Evolutionary conservation across 176 grass and related monocot genomes (phyloP).

Genomic region (Eremochloa ophiuroides): DNA sequence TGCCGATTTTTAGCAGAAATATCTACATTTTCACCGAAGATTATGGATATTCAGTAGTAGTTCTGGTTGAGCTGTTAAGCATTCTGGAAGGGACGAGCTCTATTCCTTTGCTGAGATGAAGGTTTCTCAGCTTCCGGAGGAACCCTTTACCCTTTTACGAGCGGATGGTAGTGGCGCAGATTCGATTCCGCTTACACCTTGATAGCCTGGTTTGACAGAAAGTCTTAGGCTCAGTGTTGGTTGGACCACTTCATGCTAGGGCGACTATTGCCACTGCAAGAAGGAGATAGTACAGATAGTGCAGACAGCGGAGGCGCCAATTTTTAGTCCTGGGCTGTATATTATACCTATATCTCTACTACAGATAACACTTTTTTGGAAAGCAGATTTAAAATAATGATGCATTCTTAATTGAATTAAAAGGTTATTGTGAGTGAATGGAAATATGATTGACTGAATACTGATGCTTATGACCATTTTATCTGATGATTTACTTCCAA

Average conservation of each 20-base stretch:
- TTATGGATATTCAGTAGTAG: neutral
- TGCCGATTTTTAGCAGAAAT: neutral
- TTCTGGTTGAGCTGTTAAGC: constrained; percentile 3
- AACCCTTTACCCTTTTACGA: neutral
- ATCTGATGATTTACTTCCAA: constrained; percentile 12
- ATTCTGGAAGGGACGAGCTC: neutral
- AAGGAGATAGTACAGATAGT: neutral
- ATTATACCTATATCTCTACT: neutral
- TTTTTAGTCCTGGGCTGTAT: neutral
- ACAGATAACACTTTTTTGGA: neutral
- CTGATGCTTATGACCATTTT: neutral
- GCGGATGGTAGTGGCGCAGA: neutral
- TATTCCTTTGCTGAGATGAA: neutral
- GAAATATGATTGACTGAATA: constrained; percentile 6
- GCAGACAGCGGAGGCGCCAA: neutral
- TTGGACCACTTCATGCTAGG: neutral
- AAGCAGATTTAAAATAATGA: neutral
- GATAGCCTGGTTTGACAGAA: constrained; percentile 4
- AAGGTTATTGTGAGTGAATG: neutral
- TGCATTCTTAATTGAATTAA: neutral
- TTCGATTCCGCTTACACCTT: neutral
- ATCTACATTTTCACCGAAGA: neutral
- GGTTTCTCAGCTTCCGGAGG: neutral
- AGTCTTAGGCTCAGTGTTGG: neutral
- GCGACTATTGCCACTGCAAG: neutral